Percentiles rank a stretch among this genome's conserved stretches.
phyloP scores from a whole-genome alignment of 257 asterid genomes.

The Prunella vulgaris region DNA sequence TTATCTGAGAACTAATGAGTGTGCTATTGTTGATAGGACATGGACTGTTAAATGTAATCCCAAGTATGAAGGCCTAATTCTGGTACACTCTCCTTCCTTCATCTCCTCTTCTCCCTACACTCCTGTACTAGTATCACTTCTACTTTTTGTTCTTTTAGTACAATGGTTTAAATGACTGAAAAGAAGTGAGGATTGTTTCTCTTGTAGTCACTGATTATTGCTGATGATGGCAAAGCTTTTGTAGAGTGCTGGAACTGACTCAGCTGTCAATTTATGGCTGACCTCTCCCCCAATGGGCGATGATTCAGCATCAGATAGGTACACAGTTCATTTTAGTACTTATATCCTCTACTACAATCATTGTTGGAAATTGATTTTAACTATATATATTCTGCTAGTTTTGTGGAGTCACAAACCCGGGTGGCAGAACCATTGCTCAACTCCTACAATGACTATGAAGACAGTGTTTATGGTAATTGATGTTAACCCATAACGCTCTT shows the following conservation, averaged over 20 bases:
- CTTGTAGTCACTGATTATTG: conserved; percentile 20
- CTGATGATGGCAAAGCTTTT: conserved; percentile 36
- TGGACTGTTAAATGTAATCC: conserved; percentile 97
- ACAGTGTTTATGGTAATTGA: conserved; percentile 79
- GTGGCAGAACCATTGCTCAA: conserved; percentile 52
- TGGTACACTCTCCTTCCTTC: conserved; percentile 54
- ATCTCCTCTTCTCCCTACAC: conserved; percentile 19
- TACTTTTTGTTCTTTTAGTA: neutral
- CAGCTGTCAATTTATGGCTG: conserved; percentile 88
- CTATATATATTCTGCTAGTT: conserved; percentile 38
- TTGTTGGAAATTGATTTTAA: conserved; percentile 11
- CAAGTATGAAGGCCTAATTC: conserved; percentile 74
- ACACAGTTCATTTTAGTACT: conserved; percentile 4
- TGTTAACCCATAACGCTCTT: conserved; percentile 13
- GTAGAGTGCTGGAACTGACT: conserved; percentile 98
- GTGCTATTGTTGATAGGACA: conserved; percentile 63
- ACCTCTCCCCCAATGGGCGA: conserved; percentile 46
- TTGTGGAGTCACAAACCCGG: conserved; percentile 34
- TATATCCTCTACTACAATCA: neutral
- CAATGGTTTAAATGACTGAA: conserved; percentile 12
- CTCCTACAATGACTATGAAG: conserved; percentile 88
- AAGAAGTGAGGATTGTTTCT: conserved; percentile 10
- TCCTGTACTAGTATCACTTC: conserved; percentile 6
- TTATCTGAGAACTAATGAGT: conserved; percentile 5
- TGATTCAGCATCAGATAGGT: conserved; percentile 55